Percentiles rank a stretch among this genome's conserved stretches.
Evolutionary conservation across 2,329 filamentous ascomycete species (phyloP).

Genomic region (Penicillium griseofulvum): DNA sequence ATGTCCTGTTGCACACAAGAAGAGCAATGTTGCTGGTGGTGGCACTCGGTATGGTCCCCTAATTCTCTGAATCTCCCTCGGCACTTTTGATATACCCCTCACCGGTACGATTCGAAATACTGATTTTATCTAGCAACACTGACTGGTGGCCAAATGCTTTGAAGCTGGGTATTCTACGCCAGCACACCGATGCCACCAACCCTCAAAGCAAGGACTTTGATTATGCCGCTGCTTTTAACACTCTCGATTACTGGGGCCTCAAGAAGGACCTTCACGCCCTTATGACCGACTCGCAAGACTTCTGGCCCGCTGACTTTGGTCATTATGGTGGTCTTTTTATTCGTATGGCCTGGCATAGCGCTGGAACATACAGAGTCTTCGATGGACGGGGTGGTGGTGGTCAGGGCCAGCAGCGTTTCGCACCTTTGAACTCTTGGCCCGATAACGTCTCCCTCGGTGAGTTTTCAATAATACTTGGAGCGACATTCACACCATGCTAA

Average conservation of each 20-base stretch:
- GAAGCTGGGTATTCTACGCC: constrained; percentile 69
- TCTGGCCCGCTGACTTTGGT: constrained; percentile 79
- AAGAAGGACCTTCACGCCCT: constrained; percentile 71
- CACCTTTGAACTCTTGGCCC: constrained; percentile 78
- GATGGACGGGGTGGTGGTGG: constrained; percentile 75
- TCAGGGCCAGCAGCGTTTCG: constrained; percentile 73
- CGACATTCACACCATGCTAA: background rate
- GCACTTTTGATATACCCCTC: background rate
- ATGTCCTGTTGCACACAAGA: constrained; percentile 29
- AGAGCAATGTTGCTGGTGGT: constrained; percentile 51
- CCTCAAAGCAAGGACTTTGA: constrained; percentile 66
- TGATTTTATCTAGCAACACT: constrained; percentile 46
- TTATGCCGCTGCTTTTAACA: constrained; percentile 71
- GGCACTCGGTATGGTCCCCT: constrained; percentile 51
- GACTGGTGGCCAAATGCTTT: constrained; percentile 75
- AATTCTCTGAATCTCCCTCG: background rate
- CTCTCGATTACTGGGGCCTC: constrained; percentile 65
- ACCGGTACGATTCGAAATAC: background rate
- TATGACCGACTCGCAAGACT: constrained; percentile 77
- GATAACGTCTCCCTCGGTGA: constrained; percentile 65
- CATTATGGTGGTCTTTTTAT: constrained; percentile 79
- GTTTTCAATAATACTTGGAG: background rate
- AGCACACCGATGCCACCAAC: constrained; percentile 63
- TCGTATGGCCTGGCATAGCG: constrained; percentile 77
- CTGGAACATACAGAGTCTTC: constrained; percentile 72